These are phyloP conservation scores for Trametopsis cervina DNA, from an alignment of 768 basidiomycete species.

Conservation along the genomic window DNA sequence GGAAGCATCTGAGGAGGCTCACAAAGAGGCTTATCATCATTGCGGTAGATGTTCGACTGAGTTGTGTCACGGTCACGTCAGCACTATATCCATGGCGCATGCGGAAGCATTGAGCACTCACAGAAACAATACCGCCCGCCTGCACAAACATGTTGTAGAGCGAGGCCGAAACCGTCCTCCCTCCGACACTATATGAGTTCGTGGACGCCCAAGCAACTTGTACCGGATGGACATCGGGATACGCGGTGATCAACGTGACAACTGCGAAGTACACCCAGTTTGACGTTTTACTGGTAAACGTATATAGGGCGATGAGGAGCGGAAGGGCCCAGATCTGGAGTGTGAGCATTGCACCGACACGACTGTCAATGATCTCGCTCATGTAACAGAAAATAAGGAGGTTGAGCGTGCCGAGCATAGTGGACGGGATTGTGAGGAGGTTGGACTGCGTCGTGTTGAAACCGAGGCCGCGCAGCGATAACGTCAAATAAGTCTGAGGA, in stretches of 20 bases:
- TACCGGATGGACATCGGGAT: slow-evolving; percentile 33
- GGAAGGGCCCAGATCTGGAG: slow-evolving; percentile 59
- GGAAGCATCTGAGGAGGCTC: background rate
- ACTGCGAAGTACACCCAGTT: slow-evolving; percentile 53
- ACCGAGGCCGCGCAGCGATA: slow-evolving; percentile 53
- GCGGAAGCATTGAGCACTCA: slow-evolving; percentile 19
- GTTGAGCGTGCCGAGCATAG: slow-evolving; percentile 34
- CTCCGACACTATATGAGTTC: slow-evolving; percentile 55
- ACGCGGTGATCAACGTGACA: slow-evolving; percentile 47
- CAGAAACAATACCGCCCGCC: slow-evolving; percentile 44
- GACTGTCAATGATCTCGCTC: slow-evolving; percentile 45
- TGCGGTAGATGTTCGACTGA: slow-evolving; percentile 49
- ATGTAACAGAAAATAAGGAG: slow-evolving; percentile 40
- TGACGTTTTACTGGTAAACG: slow-evolving; percentile 39
- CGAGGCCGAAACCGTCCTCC: slow-evolving; percentile 36
- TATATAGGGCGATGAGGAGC: slow-evolving; percentile 49
- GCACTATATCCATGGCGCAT: background rate
- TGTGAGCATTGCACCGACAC: slow-evolving; percentile 41
- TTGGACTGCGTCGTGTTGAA: slow-evolving; percentile 60
- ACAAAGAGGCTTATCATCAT: slow-evolving; percentile 38
- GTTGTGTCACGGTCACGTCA: background rate
- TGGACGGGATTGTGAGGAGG: slow-evolving; percentile 54
- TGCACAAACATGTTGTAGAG: slow-evolving; percentile 63
- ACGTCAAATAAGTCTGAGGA: slow-evolving; percentile 57
- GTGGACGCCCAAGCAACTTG: slow-evolving; percentile 48